phyloP scores from a whole-genome alignment of 2,329 filamentous ascomycete species.

The Pestalotiopsis sp. region DNA sequence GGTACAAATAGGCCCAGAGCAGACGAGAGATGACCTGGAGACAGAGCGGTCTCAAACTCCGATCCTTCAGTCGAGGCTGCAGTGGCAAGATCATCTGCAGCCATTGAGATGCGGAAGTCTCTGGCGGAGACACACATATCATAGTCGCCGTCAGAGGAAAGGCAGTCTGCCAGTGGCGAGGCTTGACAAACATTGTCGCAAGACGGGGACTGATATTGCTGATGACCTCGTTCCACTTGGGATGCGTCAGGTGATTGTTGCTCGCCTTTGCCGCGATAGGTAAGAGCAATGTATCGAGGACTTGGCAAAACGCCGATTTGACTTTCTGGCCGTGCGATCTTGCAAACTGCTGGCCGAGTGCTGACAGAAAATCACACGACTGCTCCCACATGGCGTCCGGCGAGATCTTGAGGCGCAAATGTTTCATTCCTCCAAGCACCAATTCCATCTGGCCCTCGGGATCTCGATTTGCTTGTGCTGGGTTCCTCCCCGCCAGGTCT shows the following conservation, averaged over 20 bases:
- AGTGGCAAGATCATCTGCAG: constrained; percentile 76
- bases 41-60: constrained; percentile 74
- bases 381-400: constrained; percentile 79
- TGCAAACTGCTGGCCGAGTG: constrained; percentile 79
- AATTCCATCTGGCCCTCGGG: constrained; percentile 83
- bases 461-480: constrained; percentile 61
- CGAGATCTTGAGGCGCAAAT: constrained; percentile 75
- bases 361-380: constrained; percentile 86
- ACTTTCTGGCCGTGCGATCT: constrained; percentile 85
- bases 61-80: constrained; percentile 83
- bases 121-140: constrained; percentile 83
- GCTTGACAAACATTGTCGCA: constrained; percentile 84
- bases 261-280: constrained; percentile 83
- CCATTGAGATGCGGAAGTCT: constrained; percentile 86
- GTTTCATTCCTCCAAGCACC: constrained; percentile 88
- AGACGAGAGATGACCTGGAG: constrained; percentile 88
- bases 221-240: constrained; percentile 87
- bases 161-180: constrained; percentile 86
- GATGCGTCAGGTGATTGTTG: constrained; percentile 73
- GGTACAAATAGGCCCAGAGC: constrained; percentile 93
- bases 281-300: constrained; percentile 83
- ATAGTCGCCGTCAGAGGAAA: constrained; percentile 88
- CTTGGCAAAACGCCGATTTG: constrained; percentile 93
- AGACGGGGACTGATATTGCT: constrained; percentile 77
- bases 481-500: constrained; percentile 72